Evolutionary conservation across 768 basidiomycete species (phyloP).

Genomic region (Gelatoporia subvermispora): DNA sequence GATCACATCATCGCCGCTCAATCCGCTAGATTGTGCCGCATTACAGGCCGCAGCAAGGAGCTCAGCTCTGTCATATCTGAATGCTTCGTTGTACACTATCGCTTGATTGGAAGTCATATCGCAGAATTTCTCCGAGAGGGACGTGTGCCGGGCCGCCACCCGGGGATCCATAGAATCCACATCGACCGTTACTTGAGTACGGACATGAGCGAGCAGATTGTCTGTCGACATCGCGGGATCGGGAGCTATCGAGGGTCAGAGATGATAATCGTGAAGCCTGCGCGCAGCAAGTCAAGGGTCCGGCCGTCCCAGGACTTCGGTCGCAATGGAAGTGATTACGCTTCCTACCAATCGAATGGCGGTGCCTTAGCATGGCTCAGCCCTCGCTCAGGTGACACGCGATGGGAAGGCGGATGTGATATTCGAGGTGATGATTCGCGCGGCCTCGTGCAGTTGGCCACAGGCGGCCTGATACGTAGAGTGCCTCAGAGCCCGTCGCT

Average conservation of each 20-base stretch:
- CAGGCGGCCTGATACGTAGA: no score
- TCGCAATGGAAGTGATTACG: no score
- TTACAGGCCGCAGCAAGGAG: constrained; percentile 31
- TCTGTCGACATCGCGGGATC: constrained; percentile 5
- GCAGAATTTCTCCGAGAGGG: constrained; percentile 24
- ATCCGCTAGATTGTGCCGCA: constrained; percentile 13
- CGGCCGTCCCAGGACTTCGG: no score
- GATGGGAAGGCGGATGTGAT: no score
- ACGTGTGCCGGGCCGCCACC: constrained; percentile 31
- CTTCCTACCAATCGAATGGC: no score
- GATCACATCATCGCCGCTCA: constrained; percentile 21
- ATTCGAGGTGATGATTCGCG: no score
- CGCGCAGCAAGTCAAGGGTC: no score
- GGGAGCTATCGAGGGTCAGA: neutral
- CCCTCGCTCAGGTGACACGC: no score
- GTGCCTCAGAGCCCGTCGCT: no score
- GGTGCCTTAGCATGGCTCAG: no score
- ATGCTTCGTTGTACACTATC: constrained; percentile 34
- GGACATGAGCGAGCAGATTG: constrained; percentile 36
- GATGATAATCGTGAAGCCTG: no score
- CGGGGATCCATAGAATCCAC: constrained; percentile 46
- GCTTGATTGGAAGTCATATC: constrained; percentile 52
- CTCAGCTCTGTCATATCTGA: constrained; percentile 25
- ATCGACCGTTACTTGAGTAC: constrained; percentile 33
- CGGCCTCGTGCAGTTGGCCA: no score